These are phyloP conservation scores for Prunus yedoensis DNA, from an alignment of 331 rosid species.

Conservation along the genomic window DNA sequence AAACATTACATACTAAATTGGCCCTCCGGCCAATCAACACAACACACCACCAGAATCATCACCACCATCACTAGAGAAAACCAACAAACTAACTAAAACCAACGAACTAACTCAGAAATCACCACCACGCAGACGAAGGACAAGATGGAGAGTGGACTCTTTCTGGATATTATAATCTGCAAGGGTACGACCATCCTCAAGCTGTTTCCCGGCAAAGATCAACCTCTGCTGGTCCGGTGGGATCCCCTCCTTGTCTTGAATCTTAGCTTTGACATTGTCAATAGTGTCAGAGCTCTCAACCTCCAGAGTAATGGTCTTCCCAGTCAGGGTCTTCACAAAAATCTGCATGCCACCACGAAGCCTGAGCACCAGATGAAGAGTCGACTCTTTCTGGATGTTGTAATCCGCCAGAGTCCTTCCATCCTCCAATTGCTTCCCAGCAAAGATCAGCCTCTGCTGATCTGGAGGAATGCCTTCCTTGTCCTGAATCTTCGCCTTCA, in stretches of 20 bases:
- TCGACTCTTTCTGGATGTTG: slow-evolving; percentile 32
- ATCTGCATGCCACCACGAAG: slow-evolving; percentile 38
- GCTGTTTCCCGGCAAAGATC: slow-evolving; percentile 35
- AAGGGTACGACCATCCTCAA: slow-evolving; percentile 39
- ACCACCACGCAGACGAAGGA: slow-evolving; percentile 34
- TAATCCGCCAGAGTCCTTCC: slow-evolving; percentile 38
- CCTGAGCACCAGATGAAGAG: slow-evolving; percentile 36
- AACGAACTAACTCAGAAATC: not conserved
- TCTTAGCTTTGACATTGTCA: slow-evolving; percentile 30
- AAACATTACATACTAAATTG: not conserved
- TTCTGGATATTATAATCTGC: slow-evolving; percentile 40
- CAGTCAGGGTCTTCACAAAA: slow-evolving; percentile 37
- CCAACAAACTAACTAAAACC: not conserved
- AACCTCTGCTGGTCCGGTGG: slow-evolving; percentile 39
- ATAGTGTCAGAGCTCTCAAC: slow-evolving; percentile 41
- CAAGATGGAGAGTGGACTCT: slow-evolving; percentile 43
- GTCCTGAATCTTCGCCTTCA: slow-evolving; percentile 37
- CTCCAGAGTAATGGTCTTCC: slow-evolving; percentile 40
- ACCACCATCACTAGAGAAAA: not conserved
- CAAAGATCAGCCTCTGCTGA: slow-evolving; percentile 36
- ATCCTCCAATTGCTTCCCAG: slow-evolving; percentile 34
- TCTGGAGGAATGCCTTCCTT: slow-evolving; percentile 38
- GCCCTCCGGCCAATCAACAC: not conserved
- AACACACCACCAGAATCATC: not conserved
- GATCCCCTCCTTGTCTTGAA: slow-evolving; percentile 39